Base-by-base conservation (phyloP, 345 rosid genomes). In the Heritiera littoralis region DNA sequence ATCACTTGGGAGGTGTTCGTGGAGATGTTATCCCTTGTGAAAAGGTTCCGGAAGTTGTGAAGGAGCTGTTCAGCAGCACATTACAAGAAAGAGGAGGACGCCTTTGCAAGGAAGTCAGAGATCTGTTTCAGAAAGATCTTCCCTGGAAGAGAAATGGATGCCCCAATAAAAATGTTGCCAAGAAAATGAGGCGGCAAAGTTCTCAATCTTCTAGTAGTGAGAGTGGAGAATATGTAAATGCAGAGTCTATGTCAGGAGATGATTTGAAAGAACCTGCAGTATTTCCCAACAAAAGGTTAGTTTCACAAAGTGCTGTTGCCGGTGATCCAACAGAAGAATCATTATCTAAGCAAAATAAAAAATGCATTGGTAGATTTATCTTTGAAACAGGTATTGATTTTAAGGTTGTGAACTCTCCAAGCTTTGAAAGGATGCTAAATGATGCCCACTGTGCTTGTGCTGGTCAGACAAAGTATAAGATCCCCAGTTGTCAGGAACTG, bases 1-100 rank as follows among this genome's bases (percentile, higher is more conserved):
- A 2, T 52, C 93, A 92, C 86, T 77, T 92, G 79, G 93, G 85
- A 75, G 89, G 88, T 78, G 17, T 89, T 49, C 76, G 82, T 2
- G 84, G 76, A 74, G 83, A 85, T 20, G 90, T 86, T 35, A 38
- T 38, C 38, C 74, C 86, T 59, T 91, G 93, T 64, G 80, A 77
- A 65, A 81, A 75, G 75, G 91, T 89, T 81, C 75, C 93, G 6
- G 72, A 66, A 68, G 71, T 70, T 64, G 77, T 87, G 38, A 86
- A 71, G 83, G 81, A 82, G 52, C 4, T 56, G 52, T 86, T 86
- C 68, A 79, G 80, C 72, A 60, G 40, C 10, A 61, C 56, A 66
- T 64, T 75, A n/a, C 61, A 38, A 46, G 48, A 56, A 20, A 17
- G 78, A 79, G 73, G 45, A 14, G 38, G 38, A 35, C 66, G 8